phyloP scores from a whole-genome alignment of 2,329 filamentous ascomycete genomes.

The Rugonectria rugulosa region DNA sequence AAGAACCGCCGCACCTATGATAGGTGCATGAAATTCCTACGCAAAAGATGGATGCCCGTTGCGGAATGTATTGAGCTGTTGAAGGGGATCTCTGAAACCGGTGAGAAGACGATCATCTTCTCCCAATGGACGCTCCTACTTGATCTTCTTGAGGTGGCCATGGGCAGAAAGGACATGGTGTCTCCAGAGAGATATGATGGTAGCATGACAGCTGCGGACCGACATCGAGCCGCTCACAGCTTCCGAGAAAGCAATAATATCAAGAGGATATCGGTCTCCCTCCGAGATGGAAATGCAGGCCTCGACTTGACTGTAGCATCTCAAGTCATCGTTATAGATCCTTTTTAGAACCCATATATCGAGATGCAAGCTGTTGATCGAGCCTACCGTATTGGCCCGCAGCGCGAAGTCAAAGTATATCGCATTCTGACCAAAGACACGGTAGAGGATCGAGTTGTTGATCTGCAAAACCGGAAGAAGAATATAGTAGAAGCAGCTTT shows the following conservation, averaged over 20 bases:
- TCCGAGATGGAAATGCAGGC: conserved; percentile 83
- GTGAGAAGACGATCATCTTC: conserved; percentile 78
- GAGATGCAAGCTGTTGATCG: conserved; percentile 93
- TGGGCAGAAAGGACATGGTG: conserved; percentile 67
- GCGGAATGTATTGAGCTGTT: conserved; percentile 80
- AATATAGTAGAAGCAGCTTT: conserved; percentile 79
- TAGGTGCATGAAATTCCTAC: conserved; percentile 73
- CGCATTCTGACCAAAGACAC: conserved; percentile 79
- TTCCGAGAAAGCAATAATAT: conserved; percentile 71
- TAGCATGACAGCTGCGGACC: conserved; percentile 72
- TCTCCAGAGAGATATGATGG: conserved; percentile 80
- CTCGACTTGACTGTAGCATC: conserved; percentile 85
- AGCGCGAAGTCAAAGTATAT: conserved; percentile 77
- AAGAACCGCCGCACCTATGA: conserved; percentile 70
- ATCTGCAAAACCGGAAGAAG: conserved; percentile 80
- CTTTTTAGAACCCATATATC: conserved; percentile 93
- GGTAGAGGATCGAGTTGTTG: conserved; percentile 86
- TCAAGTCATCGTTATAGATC: conserved; percentile 88
- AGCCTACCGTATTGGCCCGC: conserved; percentile 86
- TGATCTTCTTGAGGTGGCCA: conserved; percentile 75
- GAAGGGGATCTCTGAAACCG: conserved; percentile 66
- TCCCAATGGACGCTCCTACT: conserved; percentile 82
- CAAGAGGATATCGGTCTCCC: conserved; percentile 81
- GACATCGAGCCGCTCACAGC: conserved; percentile 72
- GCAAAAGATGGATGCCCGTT: conserved; percentile 75